Evolutionary conservation across 2,329 filamentous ascomycete genomes (phyloP).

Genomic region (Epichloe coenophiala): DNA sequence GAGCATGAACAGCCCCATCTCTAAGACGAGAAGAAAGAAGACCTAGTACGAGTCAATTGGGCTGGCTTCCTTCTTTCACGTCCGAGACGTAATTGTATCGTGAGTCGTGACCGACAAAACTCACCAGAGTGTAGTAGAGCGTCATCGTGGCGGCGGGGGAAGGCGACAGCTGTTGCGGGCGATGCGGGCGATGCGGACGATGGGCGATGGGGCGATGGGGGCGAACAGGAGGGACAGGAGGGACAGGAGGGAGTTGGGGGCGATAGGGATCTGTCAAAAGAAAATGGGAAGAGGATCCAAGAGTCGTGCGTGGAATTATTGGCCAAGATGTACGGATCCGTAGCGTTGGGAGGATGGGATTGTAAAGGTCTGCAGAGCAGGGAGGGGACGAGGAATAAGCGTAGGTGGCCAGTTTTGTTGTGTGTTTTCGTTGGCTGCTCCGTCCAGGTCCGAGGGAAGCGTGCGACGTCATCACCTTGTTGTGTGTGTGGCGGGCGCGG

Average conservation of each 20-base stretch:
- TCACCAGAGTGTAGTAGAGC: constrained; percentile 43
- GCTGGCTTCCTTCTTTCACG: neutral
- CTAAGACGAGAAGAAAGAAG: constrained; percentile 67
- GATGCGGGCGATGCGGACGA: no score
- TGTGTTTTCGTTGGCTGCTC: no score
- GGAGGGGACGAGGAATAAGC: no score
- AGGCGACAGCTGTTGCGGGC: constrained; percentile 7
- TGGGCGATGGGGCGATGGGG: no score
- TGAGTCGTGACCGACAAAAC: constrained; percentile 8
- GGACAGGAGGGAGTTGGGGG: no score
- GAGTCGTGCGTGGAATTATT: neutral
- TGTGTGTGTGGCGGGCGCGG: constrained; percentile 6
- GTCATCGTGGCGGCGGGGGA: constrained; percentile 30
- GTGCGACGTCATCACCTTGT: constrained; percentile 21
- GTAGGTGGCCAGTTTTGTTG: no score
- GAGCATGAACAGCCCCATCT: constrained; percentile 71
- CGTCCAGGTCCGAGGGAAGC: no score
- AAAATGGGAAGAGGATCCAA: neutral
- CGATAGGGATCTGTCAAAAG: no score
- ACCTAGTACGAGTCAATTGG: constrained; percentile 40
- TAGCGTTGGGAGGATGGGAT: neutral
- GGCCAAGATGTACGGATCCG: neutral
- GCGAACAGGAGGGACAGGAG: neutral
- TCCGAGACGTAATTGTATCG: no score
- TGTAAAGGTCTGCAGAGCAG: neutral